Evolutionary conservation across 1,139 yeast species (phyloP), one percentile per base, ranked within the genome.

Genomic region (Pichia sp.): DNA sequence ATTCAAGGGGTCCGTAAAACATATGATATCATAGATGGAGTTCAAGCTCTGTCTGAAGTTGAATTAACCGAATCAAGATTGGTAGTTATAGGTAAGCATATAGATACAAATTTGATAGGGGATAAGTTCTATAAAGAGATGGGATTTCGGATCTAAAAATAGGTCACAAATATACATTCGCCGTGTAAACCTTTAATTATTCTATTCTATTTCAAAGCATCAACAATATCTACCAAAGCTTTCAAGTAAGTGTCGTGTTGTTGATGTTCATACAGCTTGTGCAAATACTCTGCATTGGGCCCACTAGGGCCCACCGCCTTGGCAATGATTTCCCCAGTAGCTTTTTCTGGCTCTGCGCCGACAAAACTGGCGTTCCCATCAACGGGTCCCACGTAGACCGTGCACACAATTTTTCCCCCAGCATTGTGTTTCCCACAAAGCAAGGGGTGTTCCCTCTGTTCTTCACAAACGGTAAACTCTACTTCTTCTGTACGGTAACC

Each of bases 1-100:
- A 68, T 92, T n/a, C 98, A 92, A 63, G 97, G 95, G 6, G 98
- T 92, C 0, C 71, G 97, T 52, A 95, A 88, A 51, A 87, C 96
- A 0, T 92, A 88, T 64, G 98, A 92, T 54, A 72, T 88, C 1
- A 74, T 84, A 7, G 79, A 77, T 16, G 77, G 77, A 0, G 78
- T 74, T 0, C 55, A 56, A 15, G 60, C 59, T 6, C 59, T 70
- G 7, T 65, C 50, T 1, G 62, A 69, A 20, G 30, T 58, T 18
- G 72, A 73, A 7, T 53, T 66, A 16, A 48, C 59, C 7, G 55
- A 56, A 6, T 71, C 79, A 54, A 85, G 86, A 63, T 61, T 92
- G 42, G 96, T 92, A 1, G 69, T 90, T 22, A 92, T 92, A 40
- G 98, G 98, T 1, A 87, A 87, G 62, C 70, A 74, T 54, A 64